Base-by-base conservation (phyloP, 768 basidiomycete genomes). In the Boletus vermiculosoides region DNA sequence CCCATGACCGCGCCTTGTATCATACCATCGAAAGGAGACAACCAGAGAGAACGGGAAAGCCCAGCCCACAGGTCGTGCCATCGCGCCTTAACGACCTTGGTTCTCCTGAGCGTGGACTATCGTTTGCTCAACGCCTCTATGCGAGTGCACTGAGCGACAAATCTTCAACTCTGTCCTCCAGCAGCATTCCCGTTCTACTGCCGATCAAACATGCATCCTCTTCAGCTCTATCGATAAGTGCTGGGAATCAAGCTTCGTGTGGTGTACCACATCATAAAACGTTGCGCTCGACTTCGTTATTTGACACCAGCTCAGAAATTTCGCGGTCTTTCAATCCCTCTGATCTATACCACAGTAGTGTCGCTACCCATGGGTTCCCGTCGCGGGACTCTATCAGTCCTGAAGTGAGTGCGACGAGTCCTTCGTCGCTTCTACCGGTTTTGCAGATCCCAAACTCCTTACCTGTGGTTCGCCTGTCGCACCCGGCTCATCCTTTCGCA, bases 81-180 rank as follows among this genome's bases (percentile, higher is more conserved):
- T 55, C 36, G 5, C 25, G 56, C 8, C 42, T 44, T 28, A 39
- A 45, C 33, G 33, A 50, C 9, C 22, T 54, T 5, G 42, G 52
- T 37, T 50, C 50, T n/a, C 50, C 65, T 47, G 57, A 50, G 12
- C 58, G 46, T 41, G 70, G 66, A 15, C 56, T 65, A 45, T 73
- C 73, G 3, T 62, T 71, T 36, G 80, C 79, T 23, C 79, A 78
- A 46, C 74, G 73, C 48, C 63, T 81, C 28, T 81, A 80, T 59
- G 77, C 76, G 8, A 79, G 76, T 45, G 75, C 77, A 5, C 50
- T 67, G 28, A 64, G 56, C 52, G 66, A 60, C 50, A 63, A 55
- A 30, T 54, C 55, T 23, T 57, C 61, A 13, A 41, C 41, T 12
- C 41, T 31, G 10, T 49, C 59, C 42, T 40, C 52, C n/a, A 34